phyloP scores from a whole-genome alignment of 225 moss, liverwort and hornwort species.

The Rhytidiadelphus loreus region DNA sequence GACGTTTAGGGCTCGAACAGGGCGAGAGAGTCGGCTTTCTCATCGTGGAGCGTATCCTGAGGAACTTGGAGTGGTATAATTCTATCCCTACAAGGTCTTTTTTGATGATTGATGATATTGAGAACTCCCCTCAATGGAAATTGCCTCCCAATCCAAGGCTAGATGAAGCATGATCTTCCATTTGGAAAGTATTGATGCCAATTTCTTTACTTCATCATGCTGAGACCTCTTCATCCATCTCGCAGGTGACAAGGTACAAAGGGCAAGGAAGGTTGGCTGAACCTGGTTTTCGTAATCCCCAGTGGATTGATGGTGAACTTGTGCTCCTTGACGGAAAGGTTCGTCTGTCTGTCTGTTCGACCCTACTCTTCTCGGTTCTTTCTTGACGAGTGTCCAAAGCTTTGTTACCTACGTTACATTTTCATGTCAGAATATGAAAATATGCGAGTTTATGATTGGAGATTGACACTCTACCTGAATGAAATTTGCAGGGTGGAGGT shows the following conservation, averaged over 20 bases:
- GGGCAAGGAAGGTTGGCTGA: constrained; percentile 98
- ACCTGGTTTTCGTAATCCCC: constrained; percentile 97
- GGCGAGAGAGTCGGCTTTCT: constrained; percentile 81
- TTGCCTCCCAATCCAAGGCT: neutral
- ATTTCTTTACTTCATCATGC: neutral
- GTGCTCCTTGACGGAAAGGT: constrained; percentile 98
- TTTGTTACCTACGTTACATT: neutral
- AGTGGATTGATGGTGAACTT: constrained; percentile 98
- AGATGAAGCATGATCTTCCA: neutral
- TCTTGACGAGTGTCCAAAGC: neutral
- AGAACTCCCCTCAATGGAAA: neutral
- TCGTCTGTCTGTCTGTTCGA: neutral
- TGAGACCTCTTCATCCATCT: neutral
- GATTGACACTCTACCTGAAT: neutral
- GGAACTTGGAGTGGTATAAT: constrained; percentile 94
- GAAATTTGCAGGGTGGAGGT: constrained; percentile 65
- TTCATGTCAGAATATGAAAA: neutral
- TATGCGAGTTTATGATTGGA: neutral
- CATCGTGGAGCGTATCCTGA: constrained; percentile 94
- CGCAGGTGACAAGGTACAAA: constrained; percentile 89
- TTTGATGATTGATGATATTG: neutral
- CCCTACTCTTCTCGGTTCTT: neutral
- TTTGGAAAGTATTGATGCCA: neutral
- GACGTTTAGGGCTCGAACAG: constrained; percentile 96
- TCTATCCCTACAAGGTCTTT: neutral